phyloP scores from a whole-genome alignment of 2,329 filamentous ascomycete genomes.

The Cordyceps pruinosa region DNA sequence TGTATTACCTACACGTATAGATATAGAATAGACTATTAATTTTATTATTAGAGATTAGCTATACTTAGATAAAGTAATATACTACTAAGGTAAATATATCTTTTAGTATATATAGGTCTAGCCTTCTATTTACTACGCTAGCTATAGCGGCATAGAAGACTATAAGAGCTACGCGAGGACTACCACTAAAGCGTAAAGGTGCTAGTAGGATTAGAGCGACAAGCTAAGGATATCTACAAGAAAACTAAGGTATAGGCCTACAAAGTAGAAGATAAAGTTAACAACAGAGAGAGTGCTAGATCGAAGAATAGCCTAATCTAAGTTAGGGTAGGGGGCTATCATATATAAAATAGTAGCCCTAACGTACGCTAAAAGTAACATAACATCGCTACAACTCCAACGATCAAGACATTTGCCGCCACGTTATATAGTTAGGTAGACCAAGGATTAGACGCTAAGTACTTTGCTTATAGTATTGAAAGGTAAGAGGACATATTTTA shows the following conservation, averaged over 20 bases:
- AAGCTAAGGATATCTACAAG: background rate
- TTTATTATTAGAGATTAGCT: background rate
- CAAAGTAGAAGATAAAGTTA: background rate
- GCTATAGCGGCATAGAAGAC: background rate
- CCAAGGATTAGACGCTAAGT: background rate
- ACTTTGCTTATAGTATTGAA: background rate
- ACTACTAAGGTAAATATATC: background rate
- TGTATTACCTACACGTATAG: background rate
- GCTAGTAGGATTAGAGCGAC: background rate
- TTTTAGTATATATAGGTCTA: background rate
- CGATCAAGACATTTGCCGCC: slow-evolving; percentile 2
- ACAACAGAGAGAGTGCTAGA: background rate
- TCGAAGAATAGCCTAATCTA: background rate
- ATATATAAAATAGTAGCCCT: background rate
- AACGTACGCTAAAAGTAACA: background rate
- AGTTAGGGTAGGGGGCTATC: background rate
- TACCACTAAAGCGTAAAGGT: background rate
- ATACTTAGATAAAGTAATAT: background rate
- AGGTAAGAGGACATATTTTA: background rate
- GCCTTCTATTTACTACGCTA: background rate
- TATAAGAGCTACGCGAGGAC: background rate
- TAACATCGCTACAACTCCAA: background rate
- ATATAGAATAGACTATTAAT: background rate
- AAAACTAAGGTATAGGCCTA: background rate
- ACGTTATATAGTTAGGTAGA: background rate